Evolutionary conservation across 331 rosid genomes (phyloP), one percentile per base, ranked within the genome.

Genomic region (Prunus yedoensis): DNA sequence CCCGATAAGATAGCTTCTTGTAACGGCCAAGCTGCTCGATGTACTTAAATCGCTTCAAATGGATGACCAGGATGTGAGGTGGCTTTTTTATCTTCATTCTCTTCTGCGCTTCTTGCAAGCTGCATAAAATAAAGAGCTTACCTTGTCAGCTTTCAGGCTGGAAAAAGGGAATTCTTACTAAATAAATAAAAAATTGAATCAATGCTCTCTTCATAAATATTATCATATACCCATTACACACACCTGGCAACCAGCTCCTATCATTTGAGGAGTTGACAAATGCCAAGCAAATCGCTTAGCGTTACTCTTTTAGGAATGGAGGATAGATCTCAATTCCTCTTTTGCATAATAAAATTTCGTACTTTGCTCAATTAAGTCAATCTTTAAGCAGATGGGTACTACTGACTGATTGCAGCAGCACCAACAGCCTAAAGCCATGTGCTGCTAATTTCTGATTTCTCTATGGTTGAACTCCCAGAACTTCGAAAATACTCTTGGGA

Each of bases 101-200:
- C 88, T 96, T 96, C 85, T 96, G 98, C 16, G 99, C 99, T 83
- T 96, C 99, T 92, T 96, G 99, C 91, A 96, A 91, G 79, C 99
- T 96, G 85, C 83, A 75, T 57, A 83, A 27, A 54, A 83, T 28
- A 86, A 82, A 65, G 68, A 83, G 30, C 49, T 71, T 72, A 28
- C 20, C 63, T 28, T 68, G 73, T 75, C 66, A 28, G 81, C 71
- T 25, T 66, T 61, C 81, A 77, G 47, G 62, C 23, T 17, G 21
- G 38, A n/a, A 18, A 35, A 74, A 46, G 23, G 47, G 59, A 49
- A 59, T 46, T 9, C 49, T 28, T 47, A n/a, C 8, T 1, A 53
- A n/a, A 43, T 1, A 43, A 32, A 21, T 10, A 10, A 21, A 21
- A 50, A 35, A 59, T 38, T 27, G 16, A 52, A 41, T 25, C 9